phyloP scores from a whole-genome alignment of 192 early-diverging fungal genomes.

The Backusella australiensis region DNA sequence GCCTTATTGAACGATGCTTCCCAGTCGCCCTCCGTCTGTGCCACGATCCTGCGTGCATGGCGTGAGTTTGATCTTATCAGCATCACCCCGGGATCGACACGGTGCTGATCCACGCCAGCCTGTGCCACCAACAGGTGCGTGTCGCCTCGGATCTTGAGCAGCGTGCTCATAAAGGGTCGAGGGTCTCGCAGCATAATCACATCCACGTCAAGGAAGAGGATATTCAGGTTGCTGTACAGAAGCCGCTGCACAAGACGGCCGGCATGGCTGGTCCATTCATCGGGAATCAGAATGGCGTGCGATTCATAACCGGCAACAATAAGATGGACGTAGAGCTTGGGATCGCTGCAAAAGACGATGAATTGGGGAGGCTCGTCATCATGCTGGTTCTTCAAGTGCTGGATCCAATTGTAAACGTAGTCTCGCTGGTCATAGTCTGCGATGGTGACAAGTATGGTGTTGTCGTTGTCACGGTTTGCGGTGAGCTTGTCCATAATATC shows the following conservation, averaged over 20 bases:
- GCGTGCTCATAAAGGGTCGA: constrained; percentile 13
- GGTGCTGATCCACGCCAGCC: constrained; percentile 16
- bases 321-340: constrained; percentile 21
- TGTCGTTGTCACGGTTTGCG: not conserved
- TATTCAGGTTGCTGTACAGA: constrained; percentile 14
- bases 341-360: constrained; percentile 31
- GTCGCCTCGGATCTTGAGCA: constrained; percentile 17
- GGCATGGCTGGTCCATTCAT: constrained; percentile 23
- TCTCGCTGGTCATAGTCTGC: constrained; percentile 29
- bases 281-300: constrained; percentile 25
- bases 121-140: constrained; percentile 24
- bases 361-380: constrained; percentile 2
- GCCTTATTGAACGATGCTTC: constrained; percentile 28
- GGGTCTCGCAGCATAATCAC: constrained; percentile 21
- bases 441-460: constrained; percentile 14
- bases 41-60: constrained; percentile 17
- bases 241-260: constrained; percentile 28
- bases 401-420: constrained; percentile 37
- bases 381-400: constrained; percentile 9
- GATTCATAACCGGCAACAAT: constrained; percentile 15
- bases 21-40: not conserved
- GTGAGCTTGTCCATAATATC: constrained; percentile 10
- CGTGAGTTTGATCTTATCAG: constrained; percentile 20
- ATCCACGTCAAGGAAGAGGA: constrained; percentile 32
- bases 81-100: constrained; percentile 26